Base-by-base conservation (phyloP, 2,329 filamentous ascomycete genomes). In the Penicillium sp. region DNA sequence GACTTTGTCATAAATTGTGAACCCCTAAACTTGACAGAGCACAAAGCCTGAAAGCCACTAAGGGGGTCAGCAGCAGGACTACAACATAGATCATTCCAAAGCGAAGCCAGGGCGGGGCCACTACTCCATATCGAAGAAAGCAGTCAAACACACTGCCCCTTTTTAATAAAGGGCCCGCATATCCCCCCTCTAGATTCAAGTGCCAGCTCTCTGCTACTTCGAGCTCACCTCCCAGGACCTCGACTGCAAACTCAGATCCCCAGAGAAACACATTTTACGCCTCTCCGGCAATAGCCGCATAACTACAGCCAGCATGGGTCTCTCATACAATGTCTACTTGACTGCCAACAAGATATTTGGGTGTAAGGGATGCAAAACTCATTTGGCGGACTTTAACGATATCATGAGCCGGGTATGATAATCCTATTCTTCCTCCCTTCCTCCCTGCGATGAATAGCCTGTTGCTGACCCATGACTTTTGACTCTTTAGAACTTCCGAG, bases 281-380 rank as follows among this genome's bases (percentile, higher is more conserved):
- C 31, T 36, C 16, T 44, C 53, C 42, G 36, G 38, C 45, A 22
- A 36, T 52, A 52, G 52, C 37, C 56, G 36, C 40, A 56, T 51
- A 61, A 49, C 59, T 46, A 48, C 52, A 57, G 57, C 60, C 67
- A 70, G 57, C 56, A 96, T 96, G 91, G 91, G 91, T 64, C 86
- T 97, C 66, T 81, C 87, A 57, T 96, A 96, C 81, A 96, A 96
- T 77, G 87, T 89, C 58, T 97, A 96, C 75, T 87, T 96, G 62
- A 90, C 87, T 74, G 88, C 89, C 70, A 84, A 82, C 76, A 90
- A 90, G 76, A 93, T 97, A 71, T 96, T 94, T 74, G 91, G 90
- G 63, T 97, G 90, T 84, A 93, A 93, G 80, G 84, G 84, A 68
- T 99, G 94, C 86, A 97, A 97, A 76, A 90, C 94, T 8, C 94